phyloP scores from a whole-genome alignment of 2,329 filamentous ascomycete species.

The Daldinia sp. region DNA sequence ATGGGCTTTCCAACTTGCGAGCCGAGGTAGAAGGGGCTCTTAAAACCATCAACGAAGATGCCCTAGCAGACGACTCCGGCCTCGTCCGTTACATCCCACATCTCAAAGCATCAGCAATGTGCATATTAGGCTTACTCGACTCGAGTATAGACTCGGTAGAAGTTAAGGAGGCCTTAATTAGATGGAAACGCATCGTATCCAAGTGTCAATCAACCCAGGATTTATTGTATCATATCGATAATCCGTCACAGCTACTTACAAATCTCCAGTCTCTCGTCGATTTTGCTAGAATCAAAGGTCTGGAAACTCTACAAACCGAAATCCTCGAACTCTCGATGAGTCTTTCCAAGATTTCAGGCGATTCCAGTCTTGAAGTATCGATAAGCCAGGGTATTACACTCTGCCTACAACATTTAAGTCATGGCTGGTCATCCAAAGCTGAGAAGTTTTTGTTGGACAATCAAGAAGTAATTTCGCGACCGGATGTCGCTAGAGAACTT shows the following conservation, averaged over 20 bases:
- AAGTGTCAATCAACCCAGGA: conserved; percentile 51
- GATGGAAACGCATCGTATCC: conserved; percentile 56
- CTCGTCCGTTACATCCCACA: conserved; percentile 58
- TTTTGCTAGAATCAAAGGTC: conserved; percentile 60
- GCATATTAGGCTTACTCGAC: conserved; percentile 54
- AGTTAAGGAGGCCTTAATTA: conserved; percentile 49
- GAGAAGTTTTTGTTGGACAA: conserved; percentile 65
- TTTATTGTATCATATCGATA: conserved; percentile 57
- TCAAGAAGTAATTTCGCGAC: conserved; percentile 56
- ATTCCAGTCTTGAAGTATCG: conserved; percentile 49
- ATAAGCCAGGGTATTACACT: conserved; percentile 58
- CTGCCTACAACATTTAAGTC: conserved; percentile 61
- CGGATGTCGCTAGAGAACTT: conserved; percentile 53
- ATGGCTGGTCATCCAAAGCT: conserved; percentile 62
- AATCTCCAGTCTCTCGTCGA: conserved; percentile 61
- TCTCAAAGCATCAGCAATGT: conserved; percentile 56
- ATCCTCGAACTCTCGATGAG: conserved; percentile 57
- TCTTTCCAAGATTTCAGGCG: conserved; percentile 51
- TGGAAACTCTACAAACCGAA: conserved; percentile 55
- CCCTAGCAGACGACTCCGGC: conserved; percentile 55
- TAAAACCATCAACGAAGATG: conserved; percentile 48
- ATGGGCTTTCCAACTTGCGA: conserved; percentile 51
- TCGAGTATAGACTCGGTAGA: conserved; percentile 48
- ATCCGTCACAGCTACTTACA: conserved; percentile 57
- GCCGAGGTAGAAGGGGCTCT: conserved; percentile 52